Percentiles rank a stretch among this genome's conserved stretches.
Evolutionary conservation across 164 flowering plant species (phyloP).

Genomic region (Hamamelis virginiana): DNA sequence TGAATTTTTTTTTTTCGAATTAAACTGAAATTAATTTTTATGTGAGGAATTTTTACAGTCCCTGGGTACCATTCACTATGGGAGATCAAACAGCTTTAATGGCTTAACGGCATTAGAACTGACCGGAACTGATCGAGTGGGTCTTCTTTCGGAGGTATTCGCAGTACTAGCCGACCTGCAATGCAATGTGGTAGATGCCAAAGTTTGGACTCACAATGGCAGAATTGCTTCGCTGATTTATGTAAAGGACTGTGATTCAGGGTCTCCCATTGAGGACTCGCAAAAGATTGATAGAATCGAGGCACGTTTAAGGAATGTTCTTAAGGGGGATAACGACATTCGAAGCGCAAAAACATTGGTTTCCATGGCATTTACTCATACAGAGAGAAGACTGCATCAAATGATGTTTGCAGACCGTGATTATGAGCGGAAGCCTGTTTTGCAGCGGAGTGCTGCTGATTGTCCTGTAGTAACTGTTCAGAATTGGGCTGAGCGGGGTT

Average conservation of each 20-base stretch:
- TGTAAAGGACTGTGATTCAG: slow-evolving; percentile 59
- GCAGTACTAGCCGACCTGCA: slow-evolving; percentile 68
- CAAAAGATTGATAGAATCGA: slow-evolving; percentile 50
- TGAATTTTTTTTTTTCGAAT: background rate
- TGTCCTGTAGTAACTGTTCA: slow-evolving; percentile 49
- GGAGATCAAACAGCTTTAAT: slow-evolving; percentile 25
- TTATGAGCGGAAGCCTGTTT: slow-evolving; percentile 45
- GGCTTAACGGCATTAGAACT: slow-evolving; percentile 80
- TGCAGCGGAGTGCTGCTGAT: slow-evolving; percentile 16
- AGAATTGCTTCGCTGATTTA: slow-evolving; percentile 66
- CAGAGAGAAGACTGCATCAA: slow-evolving; percentile 76
- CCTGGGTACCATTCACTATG: slow-evolving; percentile 47
- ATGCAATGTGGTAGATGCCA: slow-evolving; percentile 73
- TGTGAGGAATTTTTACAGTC: slow-evolving; percentile 46
- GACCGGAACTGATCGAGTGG: slow-evolving; percentile 77
- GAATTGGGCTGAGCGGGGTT: slow-evolving; percentile 56
- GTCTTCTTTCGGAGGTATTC: slow-evolving; percentile 74
- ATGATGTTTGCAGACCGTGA: slow-evolving; percentile 88
- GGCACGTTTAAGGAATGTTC: slow-evolving; percentile 54
- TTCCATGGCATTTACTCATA: slow-evolving; percentile 61
- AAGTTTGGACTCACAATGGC: slow-evolving; percentile 86
- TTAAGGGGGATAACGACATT: slow-evolving; percentile 68
- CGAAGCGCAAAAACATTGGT: slow-evolving; percentile 62
- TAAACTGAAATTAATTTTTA: background rate
- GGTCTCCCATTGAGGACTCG: slow-evolving; percentile 58